These are phyloP conservation scores for Thalassiosira profunda DNA, from an alignment of 108 stramenopile genomes.

Conservation along the genomic window DNA sequence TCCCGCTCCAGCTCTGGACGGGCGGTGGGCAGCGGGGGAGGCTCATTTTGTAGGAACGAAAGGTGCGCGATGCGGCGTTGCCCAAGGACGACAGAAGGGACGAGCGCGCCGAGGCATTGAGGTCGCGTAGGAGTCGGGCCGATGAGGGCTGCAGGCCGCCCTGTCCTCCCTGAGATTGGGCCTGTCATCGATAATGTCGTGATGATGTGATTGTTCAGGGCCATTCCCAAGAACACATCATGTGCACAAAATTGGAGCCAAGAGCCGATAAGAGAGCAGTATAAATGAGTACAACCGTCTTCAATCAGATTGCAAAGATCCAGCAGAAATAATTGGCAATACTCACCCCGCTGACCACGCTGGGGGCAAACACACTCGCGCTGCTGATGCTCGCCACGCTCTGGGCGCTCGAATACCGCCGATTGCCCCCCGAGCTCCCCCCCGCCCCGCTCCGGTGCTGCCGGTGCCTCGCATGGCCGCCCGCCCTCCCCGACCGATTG, in stretches of 20 bases:
- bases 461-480: too few relatives aligned
- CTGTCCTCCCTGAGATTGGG: background rate
- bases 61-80: slow-evolving; percentile 39
- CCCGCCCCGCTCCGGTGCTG: background rate
- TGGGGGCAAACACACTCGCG: background rate
- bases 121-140: slow-evolving; percentile 20
- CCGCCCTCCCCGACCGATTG: too few relatives aligned
- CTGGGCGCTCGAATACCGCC: background rate
- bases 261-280: too few relatives aligned
- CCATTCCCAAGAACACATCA: too few relatives aligned
- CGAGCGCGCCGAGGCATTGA: slow-evolving; percentile 23
- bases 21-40: slow-evolving; percentile 30
- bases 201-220: too few relatives aligned
- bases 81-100: slow-evolving; percentile 32
- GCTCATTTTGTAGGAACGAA: slow-evolving; percentile 47
- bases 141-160: slow-evolving; percentile 34
- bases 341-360: background rate
- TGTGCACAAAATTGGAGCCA: too few relatives aligned
- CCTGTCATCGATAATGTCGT: slow-evolving; percentile 3
- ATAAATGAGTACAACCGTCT: too few relatives aligned
- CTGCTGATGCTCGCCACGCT: slow-evolving; percentile 2
- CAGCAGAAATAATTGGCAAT: background rate
- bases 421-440: background rate
- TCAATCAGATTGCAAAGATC: too few relatives aligned
- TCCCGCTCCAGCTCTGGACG: background rate